A percentile compares a stretch with the other conserved stretches of the same genome.
phyloP scores from a whole-genome alignment of 2,329 filamentous ascomycete species.

The Cadophora luteo-olivacea region DNA sequence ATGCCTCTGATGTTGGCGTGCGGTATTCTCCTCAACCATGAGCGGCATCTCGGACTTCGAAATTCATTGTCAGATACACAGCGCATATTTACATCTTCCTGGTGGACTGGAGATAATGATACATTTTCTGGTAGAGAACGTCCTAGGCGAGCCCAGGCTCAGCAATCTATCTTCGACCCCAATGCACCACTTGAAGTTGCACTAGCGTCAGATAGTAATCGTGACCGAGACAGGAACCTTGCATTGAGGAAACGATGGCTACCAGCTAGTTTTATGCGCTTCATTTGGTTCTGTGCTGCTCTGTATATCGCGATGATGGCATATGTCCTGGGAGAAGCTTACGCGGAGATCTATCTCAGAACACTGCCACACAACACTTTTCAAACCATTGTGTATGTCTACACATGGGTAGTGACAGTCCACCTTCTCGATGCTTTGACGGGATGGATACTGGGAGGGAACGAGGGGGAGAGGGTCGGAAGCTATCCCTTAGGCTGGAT shows the following conservation, averaged over 20 bases:
- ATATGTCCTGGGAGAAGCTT: slow-evolving; percentile 72
- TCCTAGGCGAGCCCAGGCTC: slow-evolving; percentile 47
- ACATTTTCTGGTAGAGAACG: slow-evolving; percentile 51
- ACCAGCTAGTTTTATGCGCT: slow-evolving; percentile 70
- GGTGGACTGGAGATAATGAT: slow-evolving; percentile 65
- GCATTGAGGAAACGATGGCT: slow-evolving; percentile 55
- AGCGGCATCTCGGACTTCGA: slow-evolving; percentile 66
- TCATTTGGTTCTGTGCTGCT: slow-evolving; percentile 73
- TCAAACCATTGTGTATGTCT: slow-evolving; percentile 73
- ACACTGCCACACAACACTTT: slow-evolving; percentile 70
- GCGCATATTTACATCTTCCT: slow-evolving; percentile 69
- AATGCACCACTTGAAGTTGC: slow-evolving; percentile 42
- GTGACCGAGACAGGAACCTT: slow-evolving; percentile 31
- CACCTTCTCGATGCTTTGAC: slow-evolving; percentile 69
- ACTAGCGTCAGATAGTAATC: slow-evolving; percentile 37
- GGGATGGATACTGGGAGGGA: slow-evolving; percentile 70
- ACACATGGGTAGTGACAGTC: slow-evolving; percentile 72
- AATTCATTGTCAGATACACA: slow-evolving; percentile 70
- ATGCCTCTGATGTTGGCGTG: slow-evolving; percentile 72
- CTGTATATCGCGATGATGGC: slow-evolving; percentile 67
- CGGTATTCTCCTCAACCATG: slow-evolving; percentile 66
- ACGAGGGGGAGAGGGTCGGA: slow-evolving; percentile 69
- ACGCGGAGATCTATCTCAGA: slow-evolving; percentile 71
- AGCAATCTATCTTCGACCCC: slow-evolving; percentile 41
- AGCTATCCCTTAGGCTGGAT: slow-evolving; percentile 75